Base-by-base conservation (phyloP, 2,329 filamentous ascomycete genomes). In the Aphanocladium album region DNA sequence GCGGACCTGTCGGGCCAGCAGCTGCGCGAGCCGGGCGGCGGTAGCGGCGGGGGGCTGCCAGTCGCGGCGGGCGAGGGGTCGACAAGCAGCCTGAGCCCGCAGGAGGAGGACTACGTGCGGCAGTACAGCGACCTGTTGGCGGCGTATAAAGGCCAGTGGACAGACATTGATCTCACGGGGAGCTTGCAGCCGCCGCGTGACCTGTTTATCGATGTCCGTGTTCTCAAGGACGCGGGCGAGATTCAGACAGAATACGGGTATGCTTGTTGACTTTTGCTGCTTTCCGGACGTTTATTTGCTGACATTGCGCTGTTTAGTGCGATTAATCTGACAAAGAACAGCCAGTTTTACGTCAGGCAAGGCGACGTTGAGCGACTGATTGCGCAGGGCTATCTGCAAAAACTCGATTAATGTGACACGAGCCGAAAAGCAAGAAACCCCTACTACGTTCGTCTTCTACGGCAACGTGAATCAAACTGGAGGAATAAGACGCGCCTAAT, bases 161-260 rank as follows among this genome's bases (percentile, higher is more conserved):
- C 93, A 21, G 95, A 99, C 72, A 89, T 99, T 66, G 95, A 99
- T 74, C 79, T 99, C 59, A 97, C 95, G 2, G 95, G 95, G 35
- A 95, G 90, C 70, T 79, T 99, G 71, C 92, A 96, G 71, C 95
- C 95, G 25, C 95, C 95, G n/a, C 86, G 86, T 67, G 95, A 99
- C 75, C 78, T 99, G 57, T 99, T 98, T 73, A 96, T 99, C 68
- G 95, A 99, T 73, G 95, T 99, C 39, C 83, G 95, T 51, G 95
- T 99, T 53, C 77, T 99, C 65, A 97, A 95, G 73, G 95, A 99
- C 78, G 95, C 93, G 1, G 95, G 96, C 5, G 95, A 99, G 79
- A 97, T 99, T 65, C 93, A 99, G 77, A 99, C 95, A 0, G 96
- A 99, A 80, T 99, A 99, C 72, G 95, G 95, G 89, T 96, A 81